A percentile compares a stretch with the other conserved stretches of the same genome.
Conservation (phyloP, 2,329 filamentous ascomycete genomes). For the Aspergillus jensenii region DNA sequence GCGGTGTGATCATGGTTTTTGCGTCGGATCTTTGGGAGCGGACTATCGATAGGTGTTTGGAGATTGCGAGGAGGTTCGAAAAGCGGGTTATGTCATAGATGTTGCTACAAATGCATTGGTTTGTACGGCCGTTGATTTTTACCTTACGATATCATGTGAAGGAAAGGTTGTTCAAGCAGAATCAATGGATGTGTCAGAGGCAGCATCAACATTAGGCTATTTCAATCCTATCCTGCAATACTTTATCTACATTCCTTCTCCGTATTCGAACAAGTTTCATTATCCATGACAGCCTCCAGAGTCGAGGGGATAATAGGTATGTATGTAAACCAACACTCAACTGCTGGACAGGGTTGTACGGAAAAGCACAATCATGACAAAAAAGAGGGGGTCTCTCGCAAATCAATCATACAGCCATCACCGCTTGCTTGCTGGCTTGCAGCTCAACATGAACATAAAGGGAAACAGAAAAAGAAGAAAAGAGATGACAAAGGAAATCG, state of each 20-base stretch:
- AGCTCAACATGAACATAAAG: constrained; percentile 28
- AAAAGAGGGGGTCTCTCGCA: constrained; percentile 17
- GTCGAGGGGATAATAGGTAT: neutral
- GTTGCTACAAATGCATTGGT: too few relatives aligned
- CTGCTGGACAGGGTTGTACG: neutral
- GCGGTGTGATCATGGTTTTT: too few relatives aligned
- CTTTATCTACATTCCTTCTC: neutral
- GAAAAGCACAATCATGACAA: constrained; percentile 20
- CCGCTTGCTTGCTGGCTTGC: constrained; percentile 32
- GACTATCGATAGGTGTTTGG: too few relatives aligned
- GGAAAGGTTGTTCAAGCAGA: too few relatives aligned
- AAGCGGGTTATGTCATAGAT: too few relatives aligned
- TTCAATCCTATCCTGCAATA: neutral
- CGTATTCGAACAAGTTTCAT: too few relatives aligned
- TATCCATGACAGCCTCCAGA: neutral
- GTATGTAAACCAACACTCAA: neutral
- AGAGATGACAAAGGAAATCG: constrained; percentile 20
- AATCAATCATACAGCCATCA: constrained; percentile 25
- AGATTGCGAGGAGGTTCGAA: too few relatives aligned
- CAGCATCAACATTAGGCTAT: too few relatives aligned
- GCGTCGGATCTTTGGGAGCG: too few relatives aligned
- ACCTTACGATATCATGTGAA: too few relatives aligned
- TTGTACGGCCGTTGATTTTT: too few relatives aligned
- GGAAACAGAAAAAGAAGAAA: constrained; percentile 16
- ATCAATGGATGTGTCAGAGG: too few relatives aligned